Percentiles rank a stretch among this genome's conserved stretches.
These are phyloP conservation scores for Lanmaoa pseudosensibilis DNA, from an alignment of 768 basidiomycete species.

Conservation along the genomic window DNA sequence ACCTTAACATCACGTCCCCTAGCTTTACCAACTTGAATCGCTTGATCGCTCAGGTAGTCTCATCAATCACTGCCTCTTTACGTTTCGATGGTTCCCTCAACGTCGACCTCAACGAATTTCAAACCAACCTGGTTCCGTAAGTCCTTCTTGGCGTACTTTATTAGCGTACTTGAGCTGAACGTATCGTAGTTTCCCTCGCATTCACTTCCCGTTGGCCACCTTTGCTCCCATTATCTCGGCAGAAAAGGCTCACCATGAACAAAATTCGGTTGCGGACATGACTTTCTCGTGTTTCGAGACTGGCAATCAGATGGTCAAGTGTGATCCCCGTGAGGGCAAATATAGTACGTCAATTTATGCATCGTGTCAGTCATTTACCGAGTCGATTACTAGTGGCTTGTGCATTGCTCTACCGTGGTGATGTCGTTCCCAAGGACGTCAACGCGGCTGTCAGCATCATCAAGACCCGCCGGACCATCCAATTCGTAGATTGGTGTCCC, in stretches of 20 bases:
- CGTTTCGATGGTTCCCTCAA: slow-evolving; percentile 65
- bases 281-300: slow-evolving; percentile 87
- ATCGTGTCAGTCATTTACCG: neutral
- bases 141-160: slow-evolving; percentile 31
- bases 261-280: slow-evolving; percentile 98
- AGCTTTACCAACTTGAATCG: slow-evolving; percentile 95
- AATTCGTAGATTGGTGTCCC: slow-evolving; percentile 78
- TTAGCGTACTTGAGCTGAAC: neutral
- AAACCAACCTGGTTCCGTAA: slow-evolving; percentile 97
- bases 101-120: slow-evolving; percentile 92
- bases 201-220: slow-evolving; percentile 97
- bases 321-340: slow-evolving; percentile 77
- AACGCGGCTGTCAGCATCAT: slow-evolving; percentile 72
- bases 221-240: slow-evolving; percentile 93
- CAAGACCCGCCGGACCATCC: slow-evolving; percentile 78
- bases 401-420: slow-evolving; percentile 71
- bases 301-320: slow-evolving; percentile 79
- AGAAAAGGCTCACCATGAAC: slow-evolving; percentile 94
- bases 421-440: slow-evolving; percentile 77
- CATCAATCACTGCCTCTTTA: slow-evolving; percentile 92
- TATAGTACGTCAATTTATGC: slow-evolving; percentile 48
- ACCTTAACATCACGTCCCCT: slow-evolving; percentile 81
- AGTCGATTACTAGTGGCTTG: slow-evolving; percentile 51
- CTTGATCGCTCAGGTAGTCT: slow-evolving; percentile 97
- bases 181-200: slow-evolving; percentile 81